Evolutionary conservation across 371 early-diverging fungal species (phyloP).

Genomic region (Mucor lusitanicus): DNA sequence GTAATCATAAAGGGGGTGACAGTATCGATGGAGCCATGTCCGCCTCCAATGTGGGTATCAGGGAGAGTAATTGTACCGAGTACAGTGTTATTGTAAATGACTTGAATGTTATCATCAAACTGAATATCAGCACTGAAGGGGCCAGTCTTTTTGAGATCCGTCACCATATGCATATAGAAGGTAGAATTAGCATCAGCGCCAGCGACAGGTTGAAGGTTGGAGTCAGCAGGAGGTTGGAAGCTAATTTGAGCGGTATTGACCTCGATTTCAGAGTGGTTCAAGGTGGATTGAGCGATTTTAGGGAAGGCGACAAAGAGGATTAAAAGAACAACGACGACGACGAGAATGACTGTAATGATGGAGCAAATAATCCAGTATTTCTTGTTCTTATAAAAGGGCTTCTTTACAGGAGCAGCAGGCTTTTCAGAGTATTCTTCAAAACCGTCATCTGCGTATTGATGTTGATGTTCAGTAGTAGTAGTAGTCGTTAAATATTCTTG

Average conservation of each 20-base stretch:
- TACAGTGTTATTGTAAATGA: constrained; percentile 32
- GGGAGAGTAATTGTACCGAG: constrained; percentile 57
- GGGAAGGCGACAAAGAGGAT: constrained; percentile 60
- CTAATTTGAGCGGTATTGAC: constrained; percentile 45
- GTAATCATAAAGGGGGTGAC: constrained; percentile 51
- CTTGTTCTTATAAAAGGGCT: constrained; percentile 54
- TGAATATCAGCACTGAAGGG: constrained; percentile 56
- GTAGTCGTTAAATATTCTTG: constrained; percentile 6
- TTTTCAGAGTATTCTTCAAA: constrained; percentile 52
- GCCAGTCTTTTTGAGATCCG: constrained; percentile 51
- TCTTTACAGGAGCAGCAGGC: constrained; percentile 36
- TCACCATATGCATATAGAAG: constrained; percentile 39
- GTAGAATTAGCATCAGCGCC: constrained; percentile 31
- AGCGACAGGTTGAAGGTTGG: constrained; percentile 18
- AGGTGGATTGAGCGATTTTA: constrained; percentile 52
- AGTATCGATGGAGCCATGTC: constrained; percentile 44
- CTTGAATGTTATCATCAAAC: constrained; percentile 58
- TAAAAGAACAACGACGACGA: constrained; percentile 52
- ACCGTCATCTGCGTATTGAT: constrained; percentile 9
- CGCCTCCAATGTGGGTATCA: constrained; percentile 35
- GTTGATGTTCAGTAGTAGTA: constrained; percentile 2
- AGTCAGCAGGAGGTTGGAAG: constrained; percentile 41
- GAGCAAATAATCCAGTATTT: constrained; percentile 64
- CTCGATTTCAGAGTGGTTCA: constrained; percentile 50
- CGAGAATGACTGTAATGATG: constrained; percentile 43